Evolutionary conservation across 106 monocot species (phyloP), one percentile per base, ranked within the genome.

Genomic region (Acorus gramineus): DNA sequence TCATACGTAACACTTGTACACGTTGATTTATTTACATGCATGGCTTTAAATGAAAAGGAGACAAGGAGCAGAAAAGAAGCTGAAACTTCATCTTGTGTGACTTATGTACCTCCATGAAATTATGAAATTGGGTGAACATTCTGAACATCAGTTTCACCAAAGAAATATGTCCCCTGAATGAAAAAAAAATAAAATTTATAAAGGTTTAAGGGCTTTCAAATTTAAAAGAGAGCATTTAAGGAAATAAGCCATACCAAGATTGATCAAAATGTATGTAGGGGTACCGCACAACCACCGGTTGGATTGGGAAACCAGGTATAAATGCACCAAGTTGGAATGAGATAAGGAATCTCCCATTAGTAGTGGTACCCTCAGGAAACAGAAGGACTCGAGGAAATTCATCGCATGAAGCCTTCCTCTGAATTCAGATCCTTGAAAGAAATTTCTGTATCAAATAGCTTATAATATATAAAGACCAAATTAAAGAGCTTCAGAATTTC

Each of bases 81-180:
- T 11, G 42, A 5, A 64, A 52, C 3, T 14, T 45, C 5, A 65
- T 44, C 28, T 28, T 28, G 28, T 28, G 4, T 14, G 58, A 58
- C 6, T 4, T 13, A 42, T 7, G 8, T 84, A 93, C 92, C 92
- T 93, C 85, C 92, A 93, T 90, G 63, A 87, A 96, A 76, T 96
- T 96, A 69, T 96, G 95, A 72, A 96, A 87, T 64, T 96, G 95
- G 59, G 84, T 78, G 80, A 96, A 91, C 95, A 96, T 96, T 77
- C 78, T 96, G 65, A 90, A 82, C 90, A 96, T 87, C 53, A 96
- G 87, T 80, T 76, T 82, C 47, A 61, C 71, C 75, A 96, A 76
- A 51, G 87, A 87, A 66, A 87, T 72, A 59, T 83, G 50, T 43
- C 95, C 95, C 95, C 95, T 96, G 62, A 69, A 76, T 55, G 28